These are phyloP conservation scores for Testicularia cyperi DNA, from an alignment of 1,284 basidiomycete species.

Conservation along the genomic window DNA sequence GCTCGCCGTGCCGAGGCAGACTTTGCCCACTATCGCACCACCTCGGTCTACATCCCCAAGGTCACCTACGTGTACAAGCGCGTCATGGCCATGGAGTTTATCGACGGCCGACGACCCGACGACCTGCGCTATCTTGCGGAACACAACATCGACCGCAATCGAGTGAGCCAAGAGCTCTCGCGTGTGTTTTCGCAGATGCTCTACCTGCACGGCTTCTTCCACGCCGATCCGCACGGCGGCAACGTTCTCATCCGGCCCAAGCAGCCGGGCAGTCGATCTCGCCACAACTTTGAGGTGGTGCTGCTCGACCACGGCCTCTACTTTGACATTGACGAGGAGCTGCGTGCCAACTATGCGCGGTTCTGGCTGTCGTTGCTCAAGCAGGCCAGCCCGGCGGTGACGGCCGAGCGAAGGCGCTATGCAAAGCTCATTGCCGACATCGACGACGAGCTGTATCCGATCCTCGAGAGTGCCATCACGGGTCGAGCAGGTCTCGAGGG, in stretches of 20 bases:
- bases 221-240: constrained; percentile 64
- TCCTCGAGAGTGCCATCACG: constrained; percentile 58
- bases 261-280: constrained; percentile 41
- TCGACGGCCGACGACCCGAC: constrained; percentile 83
- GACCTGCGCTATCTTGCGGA: constrained; percentile 80
- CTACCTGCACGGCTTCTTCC: constrained; percentile 78
- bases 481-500: constrained; percentile 56
- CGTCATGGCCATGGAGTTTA: constrained; percentile 89
- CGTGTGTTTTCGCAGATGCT: constrained; percentile 91
- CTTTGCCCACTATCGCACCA: constrained; percentile 65
- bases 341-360: constrained; percentile 56
- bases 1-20: constrained; percentile 72
- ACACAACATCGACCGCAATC: constrained; percentile 87
- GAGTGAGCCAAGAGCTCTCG: constrained; percentile 76
- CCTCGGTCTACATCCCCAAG: constrained; percentile 83
- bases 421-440: constrained; percentile 58
- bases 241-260: constrained; percentile 76
- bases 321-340: constrained; percentile 56
- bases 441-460: constrained; percentile 58
- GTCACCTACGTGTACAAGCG: constrained; percentile 80
- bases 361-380: constrained; percentile 58
- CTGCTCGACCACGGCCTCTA: constrained; percentile 59
- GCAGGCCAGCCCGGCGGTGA: constrained; percentile 45
- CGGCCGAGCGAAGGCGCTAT: constrained; percentile 47
- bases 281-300: constrained; percentile 58